Base-by-base conservation (phyloP, 2,329 filamentous ascomycete species). In the Colletotrichum salicis region DNA sequence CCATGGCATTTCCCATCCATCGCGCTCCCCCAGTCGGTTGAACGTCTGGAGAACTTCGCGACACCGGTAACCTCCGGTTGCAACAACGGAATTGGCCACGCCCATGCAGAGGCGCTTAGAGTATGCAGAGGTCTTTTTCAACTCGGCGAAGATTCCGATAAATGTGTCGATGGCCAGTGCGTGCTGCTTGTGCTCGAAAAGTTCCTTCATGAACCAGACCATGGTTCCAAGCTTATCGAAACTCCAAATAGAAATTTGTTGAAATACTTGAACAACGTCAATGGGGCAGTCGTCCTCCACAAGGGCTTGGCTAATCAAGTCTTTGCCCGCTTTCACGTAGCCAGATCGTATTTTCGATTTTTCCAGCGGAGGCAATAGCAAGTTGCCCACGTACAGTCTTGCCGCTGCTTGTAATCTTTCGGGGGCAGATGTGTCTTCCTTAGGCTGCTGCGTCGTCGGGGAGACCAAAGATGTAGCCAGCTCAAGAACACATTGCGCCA, bases 131-230 rank as follows among this genome's bases (percentile, higher is more conserved):
- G 24, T 54, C 29, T 31, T 19, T 10, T 48, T 45, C n/a, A 68
- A 45, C 22, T 41, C 41, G 4, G 56, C n/a, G 29, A 68, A 69
- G n/a, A 60, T 37, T 12, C 48, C 48, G 12, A 67, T 31, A 31
- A 74, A 74, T 8, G 52, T 52, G 33, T 74, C 73, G 33, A 74
- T 66, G 22, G 64, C 68, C 58, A 72, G 48, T 15, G 33, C 33
- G 31, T 62, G 61, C 15, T 73, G 54, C 22, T 48, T 37, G 15
- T 58, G 24, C 8, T 48, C 45, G 5, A 19, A 31, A 19, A 74
- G 71, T 24, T 64, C 52, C 15, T 24, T 27, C 37, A 74, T 68
- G 35, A 72, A 67, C 64, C 64, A 64, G 5, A 51, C 45, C 10
- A 55, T 66, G 19, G 45, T 27, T 41, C 56, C 24, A 33, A 54